Percentiles rank a stretch among this genome's conserved stretches.
Evolutionary conservation across 495 filamentous ascomycete genomes (phyloP).

Genomic region (Lophiotrema nucula): DNA sequence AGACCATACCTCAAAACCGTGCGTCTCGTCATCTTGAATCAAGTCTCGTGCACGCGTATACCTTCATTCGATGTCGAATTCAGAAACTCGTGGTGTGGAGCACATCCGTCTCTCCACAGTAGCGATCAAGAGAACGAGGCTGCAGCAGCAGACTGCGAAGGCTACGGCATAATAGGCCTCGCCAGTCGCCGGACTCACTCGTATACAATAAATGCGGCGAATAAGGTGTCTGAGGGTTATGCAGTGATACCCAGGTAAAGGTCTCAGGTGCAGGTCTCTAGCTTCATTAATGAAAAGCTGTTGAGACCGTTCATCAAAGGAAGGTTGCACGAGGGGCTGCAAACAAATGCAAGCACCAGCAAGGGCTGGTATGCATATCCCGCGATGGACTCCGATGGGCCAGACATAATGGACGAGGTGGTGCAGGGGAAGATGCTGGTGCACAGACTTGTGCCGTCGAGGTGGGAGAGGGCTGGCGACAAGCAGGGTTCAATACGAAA

Average conservation of each 20-base stretch:
- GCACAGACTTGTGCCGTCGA: neutral
- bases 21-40: constrained; percentile 22
- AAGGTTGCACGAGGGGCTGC: constrained; percentile 16
- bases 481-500: constrained; percentile 27
- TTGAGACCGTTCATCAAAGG: constrained; percentile 13
- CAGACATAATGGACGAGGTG: too few species aligned
- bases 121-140: constrained; percentile 21
- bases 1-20: constrained; percentile 26
- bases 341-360: neutral
- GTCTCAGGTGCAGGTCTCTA: constrained; percentile 16
- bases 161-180: constrained; percentile 22
- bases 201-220: constrained; percentile 19
- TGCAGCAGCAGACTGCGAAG: constrained; percentile 7
- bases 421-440: constrained; percentile 1
- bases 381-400: too few species aligned
- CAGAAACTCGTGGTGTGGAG: neutral
- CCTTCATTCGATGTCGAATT: neutral
- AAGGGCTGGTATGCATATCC: neutral
- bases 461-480: constrained; percentile 9
- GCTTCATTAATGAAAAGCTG: neutral
- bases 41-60: neutral
- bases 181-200: constrained; percentile 6
- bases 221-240: constrained; percentile 16
- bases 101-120: constrained; percentile 1
- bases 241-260: constrained; percentile 6